phyloP scores from a whole-genome alignment of 2,329 filamentous ascomycete species.

The Penicillium sp. region DNA sequence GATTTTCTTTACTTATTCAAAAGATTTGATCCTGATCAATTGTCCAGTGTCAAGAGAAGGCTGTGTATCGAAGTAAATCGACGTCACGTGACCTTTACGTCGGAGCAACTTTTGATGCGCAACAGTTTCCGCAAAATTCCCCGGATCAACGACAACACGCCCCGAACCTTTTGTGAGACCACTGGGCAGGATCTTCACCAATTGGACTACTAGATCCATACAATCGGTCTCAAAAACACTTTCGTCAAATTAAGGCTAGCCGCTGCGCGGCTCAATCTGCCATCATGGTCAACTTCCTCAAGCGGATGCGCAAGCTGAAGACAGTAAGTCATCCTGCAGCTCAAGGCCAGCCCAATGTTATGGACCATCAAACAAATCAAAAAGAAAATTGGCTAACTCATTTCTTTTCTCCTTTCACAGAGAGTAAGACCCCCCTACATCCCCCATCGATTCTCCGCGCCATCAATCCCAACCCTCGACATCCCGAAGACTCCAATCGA shows the following conservation, averaged over 20 bases:
- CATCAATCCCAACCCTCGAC: not conserved
- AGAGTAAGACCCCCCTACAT: not conserved
- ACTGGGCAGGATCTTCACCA: not conserved
- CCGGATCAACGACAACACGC: constrained; percentile 19
- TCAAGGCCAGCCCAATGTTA: not conserved
- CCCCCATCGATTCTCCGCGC: not conserved
- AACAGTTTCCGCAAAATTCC: constrained; percentile 26
- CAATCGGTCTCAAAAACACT: not conserved
- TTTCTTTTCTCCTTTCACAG: not conserved
- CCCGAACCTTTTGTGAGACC: constrained; percentile 4
- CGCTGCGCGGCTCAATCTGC: constrained; percentile 22
- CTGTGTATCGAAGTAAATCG: not conserved
- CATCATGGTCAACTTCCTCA: constrained; percentile 52
- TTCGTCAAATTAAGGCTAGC: constrained; percentile 11
- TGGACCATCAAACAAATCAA: not conserved
- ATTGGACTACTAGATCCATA: not conserved
- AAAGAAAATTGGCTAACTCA: constrained; percentile 15
- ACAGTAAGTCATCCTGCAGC: constrained; percentile 55
- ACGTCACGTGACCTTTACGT: constrained; percentile 22
- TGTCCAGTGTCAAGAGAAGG: not conserved
- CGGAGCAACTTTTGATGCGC: constrained; percentile 27
- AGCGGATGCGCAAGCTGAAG: constrained; percentile 73
- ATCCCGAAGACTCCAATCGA: not conserved
- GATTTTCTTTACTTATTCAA: not conserved
- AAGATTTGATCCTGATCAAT: not conserved